phyloP scores from a whole-genome alignment of 1,139 yeast species.

The Taiozyma sp. region DNA sequence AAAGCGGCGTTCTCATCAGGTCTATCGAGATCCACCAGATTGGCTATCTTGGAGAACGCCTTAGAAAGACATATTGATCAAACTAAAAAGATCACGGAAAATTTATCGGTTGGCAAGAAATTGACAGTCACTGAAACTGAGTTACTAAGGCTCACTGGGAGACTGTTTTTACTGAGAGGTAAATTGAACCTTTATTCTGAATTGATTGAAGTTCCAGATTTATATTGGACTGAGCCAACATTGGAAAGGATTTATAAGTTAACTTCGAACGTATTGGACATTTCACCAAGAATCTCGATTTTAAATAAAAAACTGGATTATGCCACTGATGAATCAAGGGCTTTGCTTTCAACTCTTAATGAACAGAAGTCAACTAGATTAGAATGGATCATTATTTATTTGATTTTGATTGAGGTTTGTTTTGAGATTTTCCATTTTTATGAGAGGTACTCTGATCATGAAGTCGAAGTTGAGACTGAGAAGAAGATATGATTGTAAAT shows the following conservation, averaged over 20 bases:
- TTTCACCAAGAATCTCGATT: conserved; percentile 70
- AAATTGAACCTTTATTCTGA: conserved; percentile 84
- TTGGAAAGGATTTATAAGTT: conserved; percentile 70
- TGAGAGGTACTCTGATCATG: conserved; percentile 31
- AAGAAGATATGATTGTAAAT: neutral
- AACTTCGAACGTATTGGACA: conserved; percentile 69
- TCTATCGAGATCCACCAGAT: conserved; percentile 76
- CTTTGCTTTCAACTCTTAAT: conserved; percentile 66
- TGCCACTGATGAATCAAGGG: conserved; percentile 84
- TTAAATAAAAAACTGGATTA: conserved; percentile 83
- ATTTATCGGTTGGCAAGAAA: conserved; percentile 57
- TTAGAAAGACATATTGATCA: conserved; percentile 62
- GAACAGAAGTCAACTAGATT: conserved; percentile 73
- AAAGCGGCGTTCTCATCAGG: conserved; percentile 91
- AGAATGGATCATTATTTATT: conserved; percentile 83
- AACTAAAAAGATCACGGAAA: conserved; percentile 62
- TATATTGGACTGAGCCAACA: conserved; percentile 89
- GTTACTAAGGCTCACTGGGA: conserved; percentile 67
- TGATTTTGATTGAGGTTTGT: conserved; percentile 80
- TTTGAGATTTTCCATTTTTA: conserved; percentile 69
- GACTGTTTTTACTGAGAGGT: conserved; percentile 70
- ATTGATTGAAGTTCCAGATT: conserved; percentile 85
- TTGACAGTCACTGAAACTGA: conserved; percentile 59
- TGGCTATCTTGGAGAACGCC: conserved; percentile 71
- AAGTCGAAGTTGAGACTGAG: conserved; percentile 4